These are phyloP conservation scores for Metschnikowia lunata DNA, from an alignment of 805 yeast species.

Conservation along the genomic window DNA sequence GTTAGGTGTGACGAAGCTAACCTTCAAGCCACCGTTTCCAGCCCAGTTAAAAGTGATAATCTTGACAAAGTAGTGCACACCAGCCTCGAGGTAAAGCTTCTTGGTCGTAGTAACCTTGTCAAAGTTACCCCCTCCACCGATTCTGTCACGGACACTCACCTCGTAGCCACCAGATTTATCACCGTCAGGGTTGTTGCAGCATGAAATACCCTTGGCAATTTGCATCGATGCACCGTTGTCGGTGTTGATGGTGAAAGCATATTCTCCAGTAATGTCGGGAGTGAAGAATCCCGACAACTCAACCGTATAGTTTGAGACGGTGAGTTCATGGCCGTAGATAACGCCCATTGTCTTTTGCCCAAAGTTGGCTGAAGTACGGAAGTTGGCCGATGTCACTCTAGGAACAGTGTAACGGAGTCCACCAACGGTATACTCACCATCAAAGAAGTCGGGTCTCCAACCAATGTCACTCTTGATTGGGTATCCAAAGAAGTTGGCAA, in stretches of 20 bases:
- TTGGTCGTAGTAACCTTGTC: not conserved
- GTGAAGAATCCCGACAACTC: constrained; percentile 11
- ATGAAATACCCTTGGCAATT: constrained; percentile 6
- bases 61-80: constrained; percentile 8
- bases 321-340: constrained; percentile 3
- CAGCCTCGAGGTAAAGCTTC: constrained; percentile 2
- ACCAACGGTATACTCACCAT: not conserved
- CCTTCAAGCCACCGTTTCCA: constrained; percentile 8
- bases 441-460: constrained; percentile 1
- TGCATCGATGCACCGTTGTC: constrained; percentile 14
- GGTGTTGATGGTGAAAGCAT: constrained; percentile 7
- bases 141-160: constrained; percentile 4
- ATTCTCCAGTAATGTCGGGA: constrained; percentile 6
- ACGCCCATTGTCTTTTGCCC: not conserved
- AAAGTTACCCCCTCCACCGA: constrained; percentile 4
- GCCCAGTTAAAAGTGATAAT: constrained; percentile 13
- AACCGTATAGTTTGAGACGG: constrained; percentile 6
- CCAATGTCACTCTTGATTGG: not conserved
- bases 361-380: not conserved
- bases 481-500: constrained; percentile 4
- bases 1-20: constrained; percentile 1
- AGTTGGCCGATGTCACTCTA: constrained; percentile 1
- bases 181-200: constrained; percentile 11
- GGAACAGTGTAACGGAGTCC: not conserved
- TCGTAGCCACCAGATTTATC: constrained; percentile 2